Base-by-base conservation (phyloP, 2,329 filamentous ascomycete species). In the Ophiosphaerella narmari region DNA sequence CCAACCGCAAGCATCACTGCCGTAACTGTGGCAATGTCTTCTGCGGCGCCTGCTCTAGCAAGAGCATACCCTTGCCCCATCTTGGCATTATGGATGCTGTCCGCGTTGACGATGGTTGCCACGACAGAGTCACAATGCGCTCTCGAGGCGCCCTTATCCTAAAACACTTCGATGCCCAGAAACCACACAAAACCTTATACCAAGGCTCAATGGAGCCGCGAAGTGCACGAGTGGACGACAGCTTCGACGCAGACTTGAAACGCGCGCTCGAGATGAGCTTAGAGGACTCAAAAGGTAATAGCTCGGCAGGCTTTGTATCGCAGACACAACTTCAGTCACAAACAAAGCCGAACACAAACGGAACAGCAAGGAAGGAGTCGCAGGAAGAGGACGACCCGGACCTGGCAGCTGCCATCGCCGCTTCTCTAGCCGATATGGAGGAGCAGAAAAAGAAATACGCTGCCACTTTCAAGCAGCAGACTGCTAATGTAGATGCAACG, bases 1-100 rank as follows among this genome's bases (percentile, higher is more conserved):
- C 93, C 48, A 99, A 99, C 73, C 87, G 94, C 67, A 99, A 97
- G 72, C 94, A 99, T 71, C 94, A 99, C 73, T 99, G 94, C 68
- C 87, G 94, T 59, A 99, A 99, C 73, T 99, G 94, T 68, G 94
- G 94, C 43, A 96, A 94, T 74, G 94, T 96, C 66, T 99, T 99
- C 72, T 95, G 96, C 70, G 91, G 93, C 58, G 87, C 94, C 65
- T 99, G 94, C 70, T 97, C 93, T 12, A 87, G 85, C 78, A 97
- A 97, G 77, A 86, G 83, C 18, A 82, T 96, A 35, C 88, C 94
- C 5, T 79, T 99, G 13, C 93, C 94, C 12, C 94, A 97, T 70
- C 82, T 99, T 12, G 94, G 94, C 54, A 97, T 99, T 58, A 78
- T 91, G 68, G 88, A 95, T 56, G 84, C 94, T 2, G 94, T 97